Conservation (phyloP, 2,329 filamentous ascomycete genomes). For the Cytospora chrysosperma region DNA sequence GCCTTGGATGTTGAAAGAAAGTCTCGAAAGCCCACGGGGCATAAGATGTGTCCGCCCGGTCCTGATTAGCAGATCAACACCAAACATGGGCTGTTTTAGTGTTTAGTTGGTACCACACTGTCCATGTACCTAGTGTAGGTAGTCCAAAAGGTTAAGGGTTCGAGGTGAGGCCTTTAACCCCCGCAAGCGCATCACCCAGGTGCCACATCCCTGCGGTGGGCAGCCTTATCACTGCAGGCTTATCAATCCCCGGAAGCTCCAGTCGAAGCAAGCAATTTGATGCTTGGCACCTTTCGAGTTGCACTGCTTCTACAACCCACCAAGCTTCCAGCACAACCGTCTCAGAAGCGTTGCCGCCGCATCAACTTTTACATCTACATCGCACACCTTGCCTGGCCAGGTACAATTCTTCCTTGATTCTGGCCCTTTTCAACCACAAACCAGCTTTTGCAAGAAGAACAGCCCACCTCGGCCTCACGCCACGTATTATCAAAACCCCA, state of each 20-base stretch:
- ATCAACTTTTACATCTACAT: slow-evolving; percentile 1
- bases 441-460: no score
- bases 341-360: background rate
- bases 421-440: no score
- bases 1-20: no score
- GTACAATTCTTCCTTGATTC: background rate
- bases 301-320: background rate
- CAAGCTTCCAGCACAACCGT: background rate
- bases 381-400: slow-evolving; percentile 3
- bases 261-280: background rate
- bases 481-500: slow-evolving; percentile 13
- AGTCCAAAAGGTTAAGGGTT: background rate
- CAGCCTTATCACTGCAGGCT: background rate
- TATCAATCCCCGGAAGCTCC: background rate
- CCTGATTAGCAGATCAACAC: background rate
- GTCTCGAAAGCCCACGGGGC: no score
- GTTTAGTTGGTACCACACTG: background rate
- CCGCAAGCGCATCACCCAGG: background rate
- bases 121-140: no score
- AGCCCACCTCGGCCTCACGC: background rate
- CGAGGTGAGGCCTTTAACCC: no score
- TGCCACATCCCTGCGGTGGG: no score
- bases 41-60: no score
- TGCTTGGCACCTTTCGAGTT: background rate
- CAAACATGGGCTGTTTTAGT: background rate